Evolutionary conservation across 805 yeast species (phyloP).

Genomic region (Sugiyamaella lignohabitans): DNA sequence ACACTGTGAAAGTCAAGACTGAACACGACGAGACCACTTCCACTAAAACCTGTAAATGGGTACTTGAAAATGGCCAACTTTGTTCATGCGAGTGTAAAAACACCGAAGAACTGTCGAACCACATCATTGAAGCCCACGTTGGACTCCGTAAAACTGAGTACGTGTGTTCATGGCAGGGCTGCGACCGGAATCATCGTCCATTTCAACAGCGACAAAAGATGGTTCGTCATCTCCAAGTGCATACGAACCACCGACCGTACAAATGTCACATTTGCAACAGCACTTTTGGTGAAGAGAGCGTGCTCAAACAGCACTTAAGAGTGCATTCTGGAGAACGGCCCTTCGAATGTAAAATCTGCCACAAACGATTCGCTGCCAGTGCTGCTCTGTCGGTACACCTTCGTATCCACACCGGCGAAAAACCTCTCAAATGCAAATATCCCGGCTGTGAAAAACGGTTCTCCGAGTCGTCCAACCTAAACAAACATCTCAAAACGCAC

Average conservation of each 20-base stretch:
- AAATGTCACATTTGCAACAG: constrained; percentile 64
- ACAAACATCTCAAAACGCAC: constrained; percentile 83
- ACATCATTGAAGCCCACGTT: constrained; percentile 61
- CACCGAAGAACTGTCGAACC: constrained; percentile 62
- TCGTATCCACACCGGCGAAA: constrained; percentile 85
- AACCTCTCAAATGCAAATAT: constrained; percentile 72
- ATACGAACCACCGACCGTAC: constrained; percentile 78
- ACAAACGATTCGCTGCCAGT: constrained; percentile 72
- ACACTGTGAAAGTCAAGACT: no score
- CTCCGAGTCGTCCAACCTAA: constrained; percentile 81
- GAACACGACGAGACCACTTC: not conserved
- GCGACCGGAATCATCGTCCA: constrained; percentile 54
- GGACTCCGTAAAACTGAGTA: constrained; percentile 67
- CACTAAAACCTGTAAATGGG: constrained; percentile 1
- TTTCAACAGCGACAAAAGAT: constrained; percentile 84
- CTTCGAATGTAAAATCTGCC: constrained; percentile 64
- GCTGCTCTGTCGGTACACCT: constrained; percentile 77
- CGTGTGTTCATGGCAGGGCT: constrained; percentile 70
- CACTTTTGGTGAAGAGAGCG: constrained; percentile 67
- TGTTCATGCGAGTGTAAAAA: constrained; percentile 49
- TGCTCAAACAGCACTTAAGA: constrained; percentile 74
- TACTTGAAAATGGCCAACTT: constrained; percentile 21
- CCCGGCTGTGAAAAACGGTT: constrained; percentile 80
- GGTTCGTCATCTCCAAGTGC: constrained; percentile 79
- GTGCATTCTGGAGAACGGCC: constrained; percentile 91